Evolutionary conservation across 257 asterid species (phyloP), one percentile per base, ranked within the genome.

Genomic region (Mitragyna speciosa): DNA sequence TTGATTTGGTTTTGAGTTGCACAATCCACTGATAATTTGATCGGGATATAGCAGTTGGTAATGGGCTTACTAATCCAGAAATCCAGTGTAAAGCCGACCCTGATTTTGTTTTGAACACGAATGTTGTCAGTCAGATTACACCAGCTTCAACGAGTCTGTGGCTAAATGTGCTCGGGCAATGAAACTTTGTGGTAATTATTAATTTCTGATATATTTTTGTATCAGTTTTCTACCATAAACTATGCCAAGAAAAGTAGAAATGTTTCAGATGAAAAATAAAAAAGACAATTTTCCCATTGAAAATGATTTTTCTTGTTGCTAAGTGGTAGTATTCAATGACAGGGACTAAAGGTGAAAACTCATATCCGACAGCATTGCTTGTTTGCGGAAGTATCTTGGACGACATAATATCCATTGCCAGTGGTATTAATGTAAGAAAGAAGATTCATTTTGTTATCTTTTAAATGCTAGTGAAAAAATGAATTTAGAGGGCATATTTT

Each of bases 1-100:
- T 54, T 10, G 24, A 14, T 59, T 54, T 19, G 28, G 45, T 12
- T 12, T 30, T 39, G 65, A 22, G 11, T 11, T 12, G 28, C 31
- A 54, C 59, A 48, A 22, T 26, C 52, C 19, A 52, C 14, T 56
- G 39, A 56, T 28, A 26, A 14, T 33, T 19, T 52, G 66, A 68
- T 20, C 81, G 88, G 94, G 96, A 92, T 33, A 80, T 91, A 24
- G 96, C 91, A 24, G 88, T 91, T 68, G 96, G 96, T 43, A 91
- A 89, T 79, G 95, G 92, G 14, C 89, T 88, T 2, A 91, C 96
- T 16, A 70, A 91, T 51, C 93, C 93, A 6, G 94, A 65, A 80
- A 87, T 91, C 51, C 94, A 89, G 78, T 91, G 77, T 79, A 66
- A 80, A 73, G 90, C 94, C 20, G 88, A 88, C 78, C 59, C 86